phyloP scores from a whole-genome alignment of 768 basidiomycete species.

The Galerina marginata region DNA sequence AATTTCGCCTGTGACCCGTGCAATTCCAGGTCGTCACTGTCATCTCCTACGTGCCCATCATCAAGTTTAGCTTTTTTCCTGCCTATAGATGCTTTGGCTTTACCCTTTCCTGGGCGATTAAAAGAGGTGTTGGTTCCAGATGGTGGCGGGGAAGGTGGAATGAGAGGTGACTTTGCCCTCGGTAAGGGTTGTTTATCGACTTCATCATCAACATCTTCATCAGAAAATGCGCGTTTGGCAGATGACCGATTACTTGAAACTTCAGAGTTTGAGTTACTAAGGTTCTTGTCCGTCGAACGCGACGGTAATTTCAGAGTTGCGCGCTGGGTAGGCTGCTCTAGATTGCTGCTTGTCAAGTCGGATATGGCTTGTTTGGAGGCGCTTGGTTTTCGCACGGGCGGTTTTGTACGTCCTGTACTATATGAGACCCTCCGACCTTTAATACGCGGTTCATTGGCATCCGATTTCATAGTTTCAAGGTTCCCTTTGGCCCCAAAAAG shows the following conservation, averaged over 20 bases:
- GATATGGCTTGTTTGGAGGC: too few species aligned
- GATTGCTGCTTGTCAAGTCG: background rate
- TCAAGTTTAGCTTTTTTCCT: conserved; percentile 59
- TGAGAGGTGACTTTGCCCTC: conserved; percentile 39
- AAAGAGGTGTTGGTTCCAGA: conserved; percentile 31
- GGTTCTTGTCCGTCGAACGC: conserved; percentile 2
- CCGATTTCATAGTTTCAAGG: conserved; percentile 1
- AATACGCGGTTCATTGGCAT: conserved; percentile 6
- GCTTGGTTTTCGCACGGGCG: background rate
- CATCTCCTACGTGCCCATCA: conserved; percentile 28
- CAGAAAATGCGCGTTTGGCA: conserved; percentile 50
- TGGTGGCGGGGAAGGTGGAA: conserved; percentile 76
- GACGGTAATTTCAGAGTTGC: conserved; percentile 1
- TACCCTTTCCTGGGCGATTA: conserved; percentile 26
- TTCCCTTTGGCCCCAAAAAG: conserved; percentile 25
- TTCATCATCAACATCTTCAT: conserved; percentile 32
- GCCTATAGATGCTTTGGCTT: conserved; percentile 43
- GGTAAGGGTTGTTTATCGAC: conserved; percentile 21
- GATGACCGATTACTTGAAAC: conserved; percentile 31
- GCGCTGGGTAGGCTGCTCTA: background rate
- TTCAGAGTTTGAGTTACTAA: conserved; percentile 12
- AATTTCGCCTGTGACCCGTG: conserved; percentile 34
- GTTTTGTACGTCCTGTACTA: background rate
- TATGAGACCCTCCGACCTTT: background rate
- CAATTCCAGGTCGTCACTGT: conserved; percentile 33